Base-by-base conservation (phyloP, 2,329 filamentous ascomycete species). In the Chaetoscypha palmicola region DNA sequence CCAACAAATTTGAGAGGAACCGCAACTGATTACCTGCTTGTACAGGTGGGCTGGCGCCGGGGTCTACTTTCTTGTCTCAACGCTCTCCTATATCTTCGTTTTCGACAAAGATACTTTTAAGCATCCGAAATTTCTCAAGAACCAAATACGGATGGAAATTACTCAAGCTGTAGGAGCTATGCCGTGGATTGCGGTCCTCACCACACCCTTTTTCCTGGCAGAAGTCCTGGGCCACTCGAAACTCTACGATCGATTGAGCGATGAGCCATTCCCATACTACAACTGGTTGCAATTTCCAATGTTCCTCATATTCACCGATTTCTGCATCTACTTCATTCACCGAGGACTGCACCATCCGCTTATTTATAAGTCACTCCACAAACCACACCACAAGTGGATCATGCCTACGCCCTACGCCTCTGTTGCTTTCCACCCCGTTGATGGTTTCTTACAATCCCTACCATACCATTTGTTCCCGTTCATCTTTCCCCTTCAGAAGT, bases 321-420 rank as follows among this genome's bases (percentile, higher is more conserved):
- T 83, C 65, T 81, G 75, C 68, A 90, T 95, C 69, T 94, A 95
- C 74, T 87, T 84, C 76, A 91, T 94, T 59, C 89, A 94, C 70
- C 83, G 89, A 45, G 83, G 78, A 45, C 75, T 94, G 49, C 89
- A 95, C 68, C 82, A 89, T 66, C 86, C 86, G 12, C 61, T 67
- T 36, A 63, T 92, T 56, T 97, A 97, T 77, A 94, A 90, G 72
- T 72, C 73, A 54, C 74, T 96, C 38, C 91, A 97, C 77, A 97
- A 97, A 78, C 83, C 89, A 54, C 91, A 97, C 68, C 91, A 97
- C 80, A 96, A 95, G 72, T 97, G 91, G 91, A 96, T 97, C 68
- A 94, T 96, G 87, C 91, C 91, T 2, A 94, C 88, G 2, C 91
- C 91, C 0, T 96, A 79, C 64, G 90, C 91, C 32, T 89, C 83